phyloP scores from a whole-genome alignment of 2,329 filamentous ascomycete species.

The Epichloe coenophiala region DNA sequence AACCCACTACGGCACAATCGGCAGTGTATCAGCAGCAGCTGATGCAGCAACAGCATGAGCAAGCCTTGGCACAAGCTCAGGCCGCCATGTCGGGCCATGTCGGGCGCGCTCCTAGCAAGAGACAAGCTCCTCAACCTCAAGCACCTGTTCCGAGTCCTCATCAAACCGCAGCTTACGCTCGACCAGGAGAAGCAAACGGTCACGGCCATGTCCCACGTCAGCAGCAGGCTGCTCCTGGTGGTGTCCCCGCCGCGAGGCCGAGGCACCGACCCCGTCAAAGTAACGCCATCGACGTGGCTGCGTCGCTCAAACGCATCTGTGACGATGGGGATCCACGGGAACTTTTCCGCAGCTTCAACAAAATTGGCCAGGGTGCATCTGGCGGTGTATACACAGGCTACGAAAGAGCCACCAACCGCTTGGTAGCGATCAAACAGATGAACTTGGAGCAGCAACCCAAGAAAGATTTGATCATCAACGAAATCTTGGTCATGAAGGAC shows the following conservation, averaged over 20 bases:
- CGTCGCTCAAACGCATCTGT: constrained; percentile 77
- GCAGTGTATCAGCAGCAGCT: constrained; percentile 47
- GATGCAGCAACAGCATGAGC: constrained; percentile 73
- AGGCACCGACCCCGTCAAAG: constrained; percentile 70
- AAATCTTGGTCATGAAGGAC: constrained; percentile 98
- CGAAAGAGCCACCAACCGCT: constrained; percentile 67
- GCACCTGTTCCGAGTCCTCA: constrained; percentile 11
- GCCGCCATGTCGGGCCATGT: constrained; percentile 61
- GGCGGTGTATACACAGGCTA: constrained; percentile 91
- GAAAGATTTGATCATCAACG: constrained; percentile 98
- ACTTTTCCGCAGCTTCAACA: constrained; percentile 75
- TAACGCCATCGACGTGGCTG: constrained; percentile 68
- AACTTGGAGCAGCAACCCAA: constrained; percentile 96
- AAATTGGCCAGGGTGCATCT: constrained; percentile 95
- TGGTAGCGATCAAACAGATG: constrained; percentile 99
- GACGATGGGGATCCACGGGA: constrained; percentile 78
- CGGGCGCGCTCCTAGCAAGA: constrained; percentile 61
- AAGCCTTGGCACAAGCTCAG: constrained; percentile 67
- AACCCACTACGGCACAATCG: constrained; percentile 22
- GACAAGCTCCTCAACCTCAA: constrained; percentile 29
- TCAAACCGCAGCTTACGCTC: constrained; percentile 15
- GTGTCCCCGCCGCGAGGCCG: constrained; percentile 46
- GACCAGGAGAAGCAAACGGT: constrained; percentile 18
- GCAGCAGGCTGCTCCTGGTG: constrained; percentile 22
- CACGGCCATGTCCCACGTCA: constrained; percentile 21